Conservation (phyloP, 495 filamentous ascomycete genomes). For the Opeltia flavorubescens region DNA sequence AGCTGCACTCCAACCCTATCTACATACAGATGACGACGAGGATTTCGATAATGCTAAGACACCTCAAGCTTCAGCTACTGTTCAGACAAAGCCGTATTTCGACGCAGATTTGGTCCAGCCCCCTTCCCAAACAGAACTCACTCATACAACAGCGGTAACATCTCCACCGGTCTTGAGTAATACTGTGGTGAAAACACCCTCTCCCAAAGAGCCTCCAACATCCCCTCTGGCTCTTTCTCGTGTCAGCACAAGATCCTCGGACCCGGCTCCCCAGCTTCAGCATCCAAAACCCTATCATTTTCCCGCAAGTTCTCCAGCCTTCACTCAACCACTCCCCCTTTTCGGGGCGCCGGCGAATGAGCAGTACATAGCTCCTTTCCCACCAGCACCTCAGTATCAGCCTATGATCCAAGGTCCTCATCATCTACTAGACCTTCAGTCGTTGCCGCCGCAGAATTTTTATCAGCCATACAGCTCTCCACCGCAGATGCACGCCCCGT, state of each 20-base stretch:
- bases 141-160: neutral
- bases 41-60: neutral
- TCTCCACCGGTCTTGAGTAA: neutral
- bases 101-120: neutral
- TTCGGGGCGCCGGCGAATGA: neutral
- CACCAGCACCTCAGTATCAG: neutral
- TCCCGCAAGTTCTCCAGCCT: neutral
- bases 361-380: neutral
- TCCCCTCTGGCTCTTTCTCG: neutral
- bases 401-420: conserved; percentile 4
- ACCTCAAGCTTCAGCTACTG: conserved; percentile 1
- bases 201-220: neutral
- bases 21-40: conserved; percentile 11
- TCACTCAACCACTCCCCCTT: neutral
- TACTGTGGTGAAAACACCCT: neutral
- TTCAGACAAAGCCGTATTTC: neutral
- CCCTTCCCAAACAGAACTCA: neutral
- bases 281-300: neutral
- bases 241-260: neutral
- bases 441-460: conserved; percentile 1
- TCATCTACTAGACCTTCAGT: conserved; percentile 5
- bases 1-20: conserved; percentile 9
- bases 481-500: neutral
- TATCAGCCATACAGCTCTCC: conserved; percentile 10
- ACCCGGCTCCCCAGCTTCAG: neutral